Evolutionary conservation across 331 rosid genomes (phyloP).

Genomic region (Cydonia oblonga): DNA sequence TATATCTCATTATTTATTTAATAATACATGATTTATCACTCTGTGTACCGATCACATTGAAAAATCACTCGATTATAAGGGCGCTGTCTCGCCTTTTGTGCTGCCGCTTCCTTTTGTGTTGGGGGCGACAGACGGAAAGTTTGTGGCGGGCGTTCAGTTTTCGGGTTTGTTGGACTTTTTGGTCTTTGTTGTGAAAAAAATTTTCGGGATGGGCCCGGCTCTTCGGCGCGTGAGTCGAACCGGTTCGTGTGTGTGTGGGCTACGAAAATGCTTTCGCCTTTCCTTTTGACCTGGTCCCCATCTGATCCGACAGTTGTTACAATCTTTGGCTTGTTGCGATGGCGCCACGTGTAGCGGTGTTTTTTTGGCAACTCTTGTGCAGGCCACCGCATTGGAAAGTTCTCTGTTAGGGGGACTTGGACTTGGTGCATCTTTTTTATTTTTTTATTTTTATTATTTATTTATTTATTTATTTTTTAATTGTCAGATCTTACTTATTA

Average conservation of each 20-base stretch:
- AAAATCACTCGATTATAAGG: too few species aligned
- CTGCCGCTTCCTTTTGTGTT: not conserved
- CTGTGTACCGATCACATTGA: too few species aligned
- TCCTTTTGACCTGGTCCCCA: not conserved
- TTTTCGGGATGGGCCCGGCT: constrained; percentile 34
- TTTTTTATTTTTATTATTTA: too few species aligned
- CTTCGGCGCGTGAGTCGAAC: constrained; percentile 39
- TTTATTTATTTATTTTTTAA: too few species aligned
- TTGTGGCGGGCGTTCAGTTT: constrained; percentile 15
- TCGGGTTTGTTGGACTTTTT: not conserved
- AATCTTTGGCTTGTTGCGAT: not conserved
- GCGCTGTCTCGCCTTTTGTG: not conserved
- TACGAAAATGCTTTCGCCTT: not conserved
- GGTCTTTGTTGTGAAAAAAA: constrained; percentile 1
- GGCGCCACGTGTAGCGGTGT: constrained; percentile 12
- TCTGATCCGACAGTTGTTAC: constrained; percentile 17
- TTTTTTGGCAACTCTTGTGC: too few species aligned
- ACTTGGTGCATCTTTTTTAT: too few species aligned
- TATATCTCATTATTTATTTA: too few species aligned
- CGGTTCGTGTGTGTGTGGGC: not conserved
- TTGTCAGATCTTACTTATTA: too few species aligned
- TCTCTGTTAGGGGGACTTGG: too few species aligned
- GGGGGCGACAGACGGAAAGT: constrained; percentile 1
- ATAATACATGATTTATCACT: too few species aligned
- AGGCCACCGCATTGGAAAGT: too few species aligned